A percentile compares a stretch with the other conserved stretches of the same genome.
phyloP scores from a whole-genome alignment of 2,329 filamentous ascomycete species.

The Colletotrichum costaricense region DNA sequence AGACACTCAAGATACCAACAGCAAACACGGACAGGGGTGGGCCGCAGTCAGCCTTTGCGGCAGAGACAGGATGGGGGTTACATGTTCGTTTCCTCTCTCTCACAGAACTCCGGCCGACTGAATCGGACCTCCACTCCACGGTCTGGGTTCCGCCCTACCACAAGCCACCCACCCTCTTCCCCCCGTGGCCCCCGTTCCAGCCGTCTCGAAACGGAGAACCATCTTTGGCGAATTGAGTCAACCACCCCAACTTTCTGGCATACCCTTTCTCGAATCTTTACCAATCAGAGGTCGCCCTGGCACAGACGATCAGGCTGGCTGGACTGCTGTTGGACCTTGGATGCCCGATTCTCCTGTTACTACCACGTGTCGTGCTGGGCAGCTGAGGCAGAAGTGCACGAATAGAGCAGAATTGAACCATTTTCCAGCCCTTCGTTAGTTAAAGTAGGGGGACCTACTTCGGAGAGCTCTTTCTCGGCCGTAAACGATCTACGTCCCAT shows the following conservation, averaged over 20 bases:
- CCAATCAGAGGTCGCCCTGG: background rate
- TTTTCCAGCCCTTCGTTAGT: background rate
- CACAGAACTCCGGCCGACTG: background rate
- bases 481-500: background rate
- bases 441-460: background rate
- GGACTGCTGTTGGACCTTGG: background rate
- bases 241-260: background rate
- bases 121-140: background rate
- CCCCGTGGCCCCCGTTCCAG: background rate
- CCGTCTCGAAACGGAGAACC: background rate
- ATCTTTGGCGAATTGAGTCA: background rate
- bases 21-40: background rate
- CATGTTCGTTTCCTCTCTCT: background rate
- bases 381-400: background rate
- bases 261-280: background rate
- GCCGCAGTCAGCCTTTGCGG: background rate
- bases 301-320: background rate
- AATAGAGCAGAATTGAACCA: background rate
- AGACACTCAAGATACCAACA: background rate
- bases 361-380: background rate
- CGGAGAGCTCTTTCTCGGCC: background rate
- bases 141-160: background rate
- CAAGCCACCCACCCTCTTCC: background rate
- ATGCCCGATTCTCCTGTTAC: background rate
- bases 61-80: background rate